Percentiles rank a stretch among this genome's conserved stretches.
Evolutionary conservation across 2,329 filamentous ascomycete species (phyloP).

Genomic region (Diaporthe australafricana): DNA sequence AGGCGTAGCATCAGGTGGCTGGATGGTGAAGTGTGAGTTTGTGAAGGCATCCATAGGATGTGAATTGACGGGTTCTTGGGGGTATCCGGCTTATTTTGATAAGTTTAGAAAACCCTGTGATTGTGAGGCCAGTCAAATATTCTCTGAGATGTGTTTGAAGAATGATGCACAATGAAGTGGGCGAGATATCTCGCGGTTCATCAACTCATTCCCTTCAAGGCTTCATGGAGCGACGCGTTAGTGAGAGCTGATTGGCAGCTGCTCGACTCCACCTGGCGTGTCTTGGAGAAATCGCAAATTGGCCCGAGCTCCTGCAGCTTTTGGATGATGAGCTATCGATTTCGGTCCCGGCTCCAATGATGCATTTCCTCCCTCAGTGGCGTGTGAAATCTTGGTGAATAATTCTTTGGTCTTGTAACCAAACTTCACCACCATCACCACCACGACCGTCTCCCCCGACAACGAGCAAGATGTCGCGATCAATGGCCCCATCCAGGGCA

Average conservation of each 20-base stretch:
- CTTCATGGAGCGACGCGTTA: neutral
- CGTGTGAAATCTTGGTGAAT: slow-evolving; percentile 5
- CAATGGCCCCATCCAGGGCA: slow-evolving; percentile 49
- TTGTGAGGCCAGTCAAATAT: neutral
- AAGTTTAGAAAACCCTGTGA: neutral
- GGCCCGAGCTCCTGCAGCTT: slow-evolving; percentile 35
- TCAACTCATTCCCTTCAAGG: slow-evolving; percentile 15
- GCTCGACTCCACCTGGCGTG: neutral
- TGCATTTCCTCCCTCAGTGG: slow-evolving; percentile 3
- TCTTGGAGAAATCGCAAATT: slow-evolving; percentile 23
- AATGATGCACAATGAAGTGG: neutral
- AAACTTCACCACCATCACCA: neutral
- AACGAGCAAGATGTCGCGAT: slow-evolving; percentile 52
- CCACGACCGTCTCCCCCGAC: neutral
- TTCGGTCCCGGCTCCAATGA: slow-evolving; percentile 2
- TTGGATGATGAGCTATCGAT: slow-evolving; percentile 8
- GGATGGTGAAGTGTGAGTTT: slow-evolving; percentile 35
- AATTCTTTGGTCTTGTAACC: neutral
- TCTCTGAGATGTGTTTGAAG: neutral
- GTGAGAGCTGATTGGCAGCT: slow-evolving; percentile 34
- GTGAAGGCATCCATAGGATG: slow-evolving; percentile 31
- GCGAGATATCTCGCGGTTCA: neutral
- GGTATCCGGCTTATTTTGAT: neutral
- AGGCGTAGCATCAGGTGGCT: slow-evolving; percentile 12
- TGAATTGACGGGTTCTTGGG: neutral